Evolutionary conservation across 768 basidiomycete species (phyloP).

Genomic region (Tephrocybe sp.): DNA sequence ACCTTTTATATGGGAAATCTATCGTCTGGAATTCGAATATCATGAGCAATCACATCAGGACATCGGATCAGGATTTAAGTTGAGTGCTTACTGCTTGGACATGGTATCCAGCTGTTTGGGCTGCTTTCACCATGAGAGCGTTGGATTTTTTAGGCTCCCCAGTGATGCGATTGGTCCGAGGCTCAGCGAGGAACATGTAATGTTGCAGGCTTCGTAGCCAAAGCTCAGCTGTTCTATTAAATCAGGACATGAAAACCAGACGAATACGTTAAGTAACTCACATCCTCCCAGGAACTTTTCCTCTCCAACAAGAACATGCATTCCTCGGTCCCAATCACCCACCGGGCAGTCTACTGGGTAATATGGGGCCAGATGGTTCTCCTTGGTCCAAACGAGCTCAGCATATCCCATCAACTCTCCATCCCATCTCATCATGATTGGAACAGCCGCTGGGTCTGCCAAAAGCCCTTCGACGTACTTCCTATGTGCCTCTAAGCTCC

Average conservation of each 20-base stretch:
- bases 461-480: constrained; percentile 35
- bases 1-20: constrained; percentile 37
- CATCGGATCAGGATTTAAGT: background rate
- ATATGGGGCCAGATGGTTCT: constrained; percentile 32
- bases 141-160: constrained; percentile 41
- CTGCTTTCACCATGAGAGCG: constrained; percentile 22
- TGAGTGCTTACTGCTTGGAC: constrained; percentile 21
- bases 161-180: constrained; percentile 38
- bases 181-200: constrained; percentile 42
- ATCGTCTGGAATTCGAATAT: constrained; percentile 25
- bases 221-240: constrained; percentile 25
- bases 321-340: constrained; percentile 33
- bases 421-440: constrained; percentile 49
- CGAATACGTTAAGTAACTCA: constrained; percentile 22
- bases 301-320: constrained; percentile 49
- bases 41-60: background rate
- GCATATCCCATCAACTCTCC: constrained; percentile 42
- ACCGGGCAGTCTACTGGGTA: constrained; percentile 22
- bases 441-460: constrained; percentile 37
- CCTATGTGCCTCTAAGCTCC: constrained; percentile 42
- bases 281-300: constrained; percentile 45
- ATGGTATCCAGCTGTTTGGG: constrained; percentile 23
- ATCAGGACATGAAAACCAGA: background rate
- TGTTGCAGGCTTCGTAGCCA: constrained; percentile 39
- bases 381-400: constrained; percentile 48